Evolutionary conservation across 306 rosid genomes (phyloP).

Genomic region (Sicyos baderoa): DNA sequence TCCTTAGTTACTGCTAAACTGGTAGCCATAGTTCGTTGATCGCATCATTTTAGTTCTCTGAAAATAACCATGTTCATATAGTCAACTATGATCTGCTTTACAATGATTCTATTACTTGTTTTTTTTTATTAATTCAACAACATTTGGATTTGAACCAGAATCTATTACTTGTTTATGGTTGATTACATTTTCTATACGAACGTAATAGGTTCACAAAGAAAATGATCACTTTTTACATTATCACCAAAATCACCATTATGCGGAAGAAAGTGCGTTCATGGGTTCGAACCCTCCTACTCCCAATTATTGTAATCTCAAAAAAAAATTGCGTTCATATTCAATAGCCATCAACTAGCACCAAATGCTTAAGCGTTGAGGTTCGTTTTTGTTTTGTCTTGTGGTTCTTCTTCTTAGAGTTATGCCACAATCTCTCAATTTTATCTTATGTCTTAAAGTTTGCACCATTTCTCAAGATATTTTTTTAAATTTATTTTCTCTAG

Average conservation of each 20-base stretch:
- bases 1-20: background rate
- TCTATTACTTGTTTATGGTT: background rate
- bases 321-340: too few relatives aligned
- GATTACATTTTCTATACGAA: background rate
- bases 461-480: background rate
- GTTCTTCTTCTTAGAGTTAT: background rate
- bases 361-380: background rate
- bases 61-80: background rate
- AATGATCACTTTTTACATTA: background rate
- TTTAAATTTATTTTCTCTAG: background rate
- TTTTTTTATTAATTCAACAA: too few relatives aligned
- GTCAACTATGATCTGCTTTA: background rate
- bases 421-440: slow-evolving; percentile 2
- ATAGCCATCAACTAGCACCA: background rate
- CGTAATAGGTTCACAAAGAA: background rate
- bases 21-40: background rate
- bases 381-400: background rate
- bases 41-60: background rate
- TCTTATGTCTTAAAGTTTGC: background rate
- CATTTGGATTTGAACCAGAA: too few relatives aligned
- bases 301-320: too few relatives aligned
- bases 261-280: background rate
- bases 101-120: background rate
- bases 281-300: too few relatives aligned
- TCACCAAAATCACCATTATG: background rate